These are phyloP conservation scores for Trichoderma sp. DNA, from an alignment of 2,329 filamentous ascomycete genomes.

Conservation along the genomic window DNA sequence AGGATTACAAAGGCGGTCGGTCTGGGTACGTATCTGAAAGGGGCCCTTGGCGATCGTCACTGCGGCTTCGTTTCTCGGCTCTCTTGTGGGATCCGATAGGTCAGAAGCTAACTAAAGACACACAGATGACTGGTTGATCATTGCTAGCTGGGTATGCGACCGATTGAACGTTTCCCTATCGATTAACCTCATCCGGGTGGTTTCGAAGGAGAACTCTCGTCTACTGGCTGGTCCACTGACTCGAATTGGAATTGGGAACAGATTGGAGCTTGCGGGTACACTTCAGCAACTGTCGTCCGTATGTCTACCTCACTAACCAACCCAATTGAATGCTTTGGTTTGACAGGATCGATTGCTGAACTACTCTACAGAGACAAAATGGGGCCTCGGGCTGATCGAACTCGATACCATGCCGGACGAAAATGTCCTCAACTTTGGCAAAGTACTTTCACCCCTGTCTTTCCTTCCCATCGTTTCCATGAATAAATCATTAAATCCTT, in stretches of 20 bases:
- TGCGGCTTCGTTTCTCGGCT: background rate
- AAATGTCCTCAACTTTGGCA: constrained; percentile 40
- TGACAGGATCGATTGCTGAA: background rate
- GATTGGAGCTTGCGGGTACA: constrained; percentile 35
- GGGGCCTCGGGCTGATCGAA: constrained; percentile 38
- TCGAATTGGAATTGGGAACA: constrained; percentile 16
- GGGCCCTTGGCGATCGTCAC: background rate
- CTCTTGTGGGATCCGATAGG: background rate
- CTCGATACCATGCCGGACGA: constrained; percentile 37
- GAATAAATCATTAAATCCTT: background rate
- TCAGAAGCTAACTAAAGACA: background rate
- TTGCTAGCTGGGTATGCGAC: constrained; percentile 30
- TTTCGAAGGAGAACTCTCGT: background rate
- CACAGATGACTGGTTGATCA: constrained; percentile 24
- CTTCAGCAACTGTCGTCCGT: constrained; percentile 37
- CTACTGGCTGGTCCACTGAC: background rate
- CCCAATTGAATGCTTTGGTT: background rate
- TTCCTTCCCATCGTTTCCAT: background rate
- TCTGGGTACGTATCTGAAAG: constrained; percentile 5
- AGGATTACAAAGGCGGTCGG: constrained; percentile 36
- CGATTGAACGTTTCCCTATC: background rate
- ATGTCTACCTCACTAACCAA: constrained; percentile 20
- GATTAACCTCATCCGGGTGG: background rate
- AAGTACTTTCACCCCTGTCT: constrained; percentile 21
- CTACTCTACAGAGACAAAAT: constrained; percentile 39